Conservation (phyloP, 208 protist genomes). For the Spongospora subterranea region DNA sequence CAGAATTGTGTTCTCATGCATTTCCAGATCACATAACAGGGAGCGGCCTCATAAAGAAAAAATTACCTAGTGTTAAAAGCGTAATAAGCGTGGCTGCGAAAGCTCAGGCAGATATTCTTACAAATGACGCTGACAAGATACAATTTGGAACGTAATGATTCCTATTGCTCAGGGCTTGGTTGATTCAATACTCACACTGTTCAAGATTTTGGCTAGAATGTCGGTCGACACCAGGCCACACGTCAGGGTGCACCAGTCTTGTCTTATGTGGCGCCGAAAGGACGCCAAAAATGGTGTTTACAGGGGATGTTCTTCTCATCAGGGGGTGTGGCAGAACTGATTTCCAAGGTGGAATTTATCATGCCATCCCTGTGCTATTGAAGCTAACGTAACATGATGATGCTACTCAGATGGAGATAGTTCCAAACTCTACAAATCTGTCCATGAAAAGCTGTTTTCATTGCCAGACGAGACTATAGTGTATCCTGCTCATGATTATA, state of each 20-base stretch:
- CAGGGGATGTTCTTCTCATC: conserved; percentile 69
- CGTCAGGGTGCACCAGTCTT: conserved; percentile 62
- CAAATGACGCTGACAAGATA: conserved; percentile 56
- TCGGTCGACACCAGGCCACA: conserved; percentile 67
- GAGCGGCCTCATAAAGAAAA: conserved; percentile 60
- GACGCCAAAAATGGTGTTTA: conserved; percentile 63
- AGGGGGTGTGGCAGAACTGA: conserved; percentile 68
- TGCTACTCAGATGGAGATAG: conserved; percentile 35
- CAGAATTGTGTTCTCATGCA: background rate
- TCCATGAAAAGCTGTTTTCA: conserved; percentile 68
- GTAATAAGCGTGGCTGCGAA: conserved; percentile 40
- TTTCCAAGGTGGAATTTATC: conserved; percentile 53
- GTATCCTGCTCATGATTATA: conserved; percentile 69
- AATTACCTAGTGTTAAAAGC: conserved; percentile 11
- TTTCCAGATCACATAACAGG: conserved; percentile 67
- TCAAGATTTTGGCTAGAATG: background rate
- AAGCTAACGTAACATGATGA: background rate
- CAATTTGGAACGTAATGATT: conserved; percentile 37
- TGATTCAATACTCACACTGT: background rate
- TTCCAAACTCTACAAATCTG: conserved; percentile 62
- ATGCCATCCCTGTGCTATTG: background rate
- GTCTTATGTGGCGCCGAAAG: conserved; percentile 52
- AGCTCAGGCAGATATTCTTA: conserved; percentile 52
- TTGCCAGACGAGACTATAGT: conserved; percentile 64
- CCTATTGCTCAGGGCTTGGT: background rate